Conservation (phyloP, 768 basidiomycete species). For the Agaricus sinodeliciosus region DNA sequence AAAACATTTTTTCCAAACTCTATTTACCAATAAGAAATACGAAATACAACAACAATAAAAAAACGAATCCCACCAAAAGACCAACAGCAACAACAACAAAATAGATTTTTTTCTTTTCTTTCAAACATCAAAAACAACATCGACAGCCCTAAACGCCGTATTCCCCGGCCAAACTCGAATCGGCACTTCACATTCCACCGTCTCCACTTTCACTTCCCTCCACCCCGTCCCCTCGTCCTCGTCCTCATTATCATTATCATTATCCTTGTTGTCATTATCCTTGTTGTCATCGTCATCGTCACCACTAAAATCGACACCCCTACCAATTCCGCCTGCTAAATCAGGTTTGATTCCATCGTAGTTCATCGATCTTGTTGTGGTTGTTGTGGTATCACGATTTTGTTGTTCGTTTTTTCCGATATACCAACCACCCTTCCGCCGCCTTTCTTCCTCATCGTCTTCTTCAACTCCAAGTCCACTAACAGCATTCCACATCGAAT, state of each 20-base stretch:
- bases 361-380: background rate
- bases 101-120: too few species aligned
- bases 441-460: slow-evolving; percentile 31
- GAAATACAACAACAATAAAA: too few species aligned
- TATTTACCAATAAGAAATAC: too few species aligned
- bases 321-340: slow-evolving; percentile 43
- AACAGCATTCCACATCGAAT: slow-evolving; percentile 16
- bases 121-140: slow-evolving; percentile 73
- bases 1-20: too few species aligned
- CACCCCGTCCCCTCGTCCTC: slow-evolving; percentile 25
- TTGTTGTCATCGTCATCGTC: slow-evolving; percentile 43
- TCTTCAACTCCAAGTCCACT: slow-evolving; percentile 24
- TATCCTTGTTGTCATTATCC: too few species aligned
- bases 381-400: too few species aligned
- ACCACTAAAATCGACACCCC: slow-evolving; percentile 38
- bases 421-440: slow-evolving; percentile 19
- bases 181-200: slow-evolving; percentile 92
- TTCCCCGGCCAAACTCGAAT: slow-evolving; percentile 86
- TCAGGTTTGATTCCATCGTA: slow-evolving; percentile 47
- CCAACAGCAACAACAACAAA: too few species aligned
- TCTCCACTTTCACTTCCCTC: slow-evolving; percentile 68
- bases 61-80: too few species aligned
- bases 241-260: slow-evolving; percentile 49
- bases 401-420: too few species aligned
- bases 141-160: slow-evolving; percentile 75